A percentile compares a stretch with the other conserved stretches of the same genome.
These are phyloP conservation scores for Alternaria ventricosa DNA, from an alignment of 2,329 filamentous ascomycete genomes.

Conservation along the genomic window DNA sequence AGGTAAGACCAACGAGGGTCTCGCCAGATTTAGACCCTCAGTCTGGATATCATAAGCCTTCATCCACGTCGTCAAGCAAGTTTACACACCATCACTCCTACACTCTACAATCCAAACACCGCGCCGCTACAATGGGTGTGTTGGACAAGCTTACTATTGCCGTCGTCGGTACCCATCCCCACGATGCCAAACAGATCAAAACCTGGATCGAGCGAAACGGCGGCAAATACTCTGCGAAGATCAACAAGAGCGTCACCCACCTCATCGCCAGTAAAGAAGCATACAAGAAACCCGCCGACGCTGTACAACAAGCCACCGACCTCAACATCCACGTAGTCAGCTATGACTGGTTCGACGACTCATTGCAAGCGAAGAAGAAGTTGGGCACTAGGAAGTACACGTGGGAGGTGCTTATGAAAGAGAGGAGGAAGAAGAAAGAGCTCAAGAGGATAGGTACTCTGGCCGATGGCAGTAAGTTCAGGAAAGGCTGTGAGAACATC, in stretches of 20 bases:
- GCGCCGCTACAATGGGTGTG: constrained; percentile 37
- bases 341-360: constrained; percentile 58
- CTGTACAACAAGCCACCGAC: constrained; percentile 29
- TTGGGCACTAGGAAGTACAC: constrained; percentile 44
- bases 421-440: constrained; percentile 43
- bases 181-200: constrained; percentile 60
- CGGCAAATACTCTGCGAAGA: constrained; percentile 61
- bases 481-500: constrained; percentile 39
- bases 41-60: background rate
- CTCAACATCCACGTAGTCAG: constrained; percentile 46
- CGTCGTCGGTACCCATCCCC: constrained; percentile 64
- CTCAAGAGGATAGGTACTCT: constrained; percentile 32
- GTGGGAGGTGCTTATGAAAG: constrained; percentile 34
- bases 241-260: constrained; percentile 70
- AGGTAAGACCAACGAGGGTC: constrained; percentile 14
- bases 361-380: constrained; percentile 47
- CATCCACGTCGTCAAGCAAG: background rate
- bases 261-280: constrained; percentile 70
- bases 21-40: background rate
- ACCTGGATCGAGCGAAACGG: constrained; percentile 70
- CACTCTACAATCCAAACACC: background rate
- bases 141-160: constrained; percentile 64
- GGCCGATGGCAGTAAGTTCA: constrained; percentile 42
- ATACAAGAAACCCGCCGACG: constrained; percentile 59
- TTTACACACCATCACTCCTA: background rate